phyloP scores from a whole-genome alignment of 2,329 filamentous ascomycete genomes.

The Arthrobotrys megalospora region DNA sequence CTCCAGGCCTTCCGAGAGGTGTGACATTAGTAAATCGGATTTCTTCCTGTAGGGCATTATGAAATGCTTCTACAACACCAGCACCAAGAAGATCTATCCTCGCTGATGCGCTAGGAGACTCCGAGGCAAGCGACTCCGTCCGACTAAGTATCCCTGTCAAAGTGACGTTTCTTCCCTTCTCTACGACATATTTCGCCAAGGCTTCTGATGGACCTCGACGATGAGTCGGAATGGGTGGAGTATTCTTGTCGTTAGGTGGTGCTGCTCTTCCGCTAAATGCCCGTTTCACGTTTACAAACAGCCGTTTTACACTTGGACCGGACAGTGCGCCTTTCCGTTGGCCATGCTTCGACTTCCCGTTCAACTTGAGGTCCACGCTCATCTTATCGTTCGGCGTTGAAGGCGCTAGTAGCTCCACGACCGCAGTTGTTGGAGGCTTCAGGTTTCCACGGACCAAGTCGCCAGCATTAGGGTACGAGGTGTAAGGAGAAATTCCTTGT shows the following conservation, averaged over 20 bases:
- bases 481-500: constrained; percentile 66
- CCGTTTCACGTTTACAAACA: constrained; percentile 82
- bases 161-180: constrained; percentile 66
- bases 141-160: constrained; percentile 69
- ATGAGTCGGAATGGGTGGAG: constrained; percentile 42
- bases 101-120: constrained; percentile 70
- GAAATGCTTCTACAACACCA: constrained; percentile 83
- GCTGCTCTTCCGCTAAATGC: constrained; percentile 63
- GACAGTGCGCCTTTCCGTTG: constrained; percentile 73
- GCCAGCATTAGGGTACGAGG: constrained; percentile 80
- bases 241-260: constrained; percentile 41
- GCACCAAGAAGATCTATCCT: constrained; percentile 88
- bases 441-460: constrained; percentile 89
- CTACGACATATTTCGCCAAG: constrained; percentile 54
- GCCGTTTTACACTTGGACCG: constrained; percentile 83
- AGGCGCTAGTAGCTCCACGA: constrained; percentile 78
- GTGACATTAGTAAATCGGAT: constrained; percentile 61
- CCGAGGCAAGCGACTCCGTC: constrained; percentile 68
- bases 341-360: constrained; percentile 62
- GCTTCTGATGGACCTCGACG: constrained; percentile 56
- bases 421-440: constrained; percentile 84
- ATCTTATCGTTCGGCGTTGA: constrained; percentile 72
- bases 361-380: constrained; percentile 71
- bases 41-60: constrained; percentile 79
- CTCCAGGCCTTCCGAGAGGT: constrained; percentile 37